Percentiles rank a stretch among this genome's conserved stretches.
Evolutionary conservation across 805 yeast genomes (phyloP).

Genomic region (Zygosaccharomyces siamensis): DNA sequence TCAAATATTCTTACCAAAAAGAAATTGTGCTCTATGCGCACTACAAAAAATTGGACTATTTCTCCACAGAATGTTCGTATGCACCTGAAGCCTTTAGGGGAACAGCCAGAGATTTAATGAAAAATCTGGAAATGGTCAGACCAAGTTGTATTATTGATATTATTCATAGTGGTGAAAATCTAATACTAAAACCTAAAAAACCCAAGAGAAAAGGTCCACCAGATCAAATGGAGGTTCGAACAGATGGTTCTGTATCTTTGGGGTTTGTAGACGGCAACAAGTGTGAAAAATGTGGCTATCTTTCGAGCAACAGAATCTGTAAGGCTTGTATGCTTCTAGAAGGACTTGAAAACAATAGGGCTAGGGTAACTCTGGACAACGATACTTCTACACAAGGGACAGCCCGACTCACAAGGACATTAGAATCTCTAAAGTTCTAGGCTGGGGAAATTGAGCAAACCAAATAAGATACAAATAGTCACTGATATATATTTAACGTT

Average conservation of each 20-base stretch:
- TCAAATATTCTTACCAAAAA: slow-evolving; percentile 93
- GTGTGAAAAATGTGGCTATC: slow-evolving; percentile 87
- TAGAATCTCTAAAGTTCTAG: slow-evolving; percentile 62
- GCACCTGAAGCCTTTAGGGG: slow-evolving; percentile 99
- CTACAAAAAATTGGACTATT: slow-evolving; percentile 89
- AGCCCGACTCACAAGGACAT: slow-evolving; percentile 53
- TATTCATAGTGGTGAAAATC: slow-evolving; percentile 87
- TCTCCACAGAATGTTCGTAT: slow-evolving; percentile 95
- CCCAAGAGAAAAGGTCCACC: slow-evolving; percentile 35
- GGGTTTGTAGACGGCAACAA: slow-evolving; percentile 58
- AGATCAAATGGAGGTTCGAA: slow-evolving; percentile 46
- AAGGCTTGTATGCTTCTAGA: slow-evolving; percentile 88
- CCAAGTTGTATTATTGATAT: slow-evolving; percentile 94
- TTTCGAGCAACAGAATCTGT: slow-evolving; percentile 82
- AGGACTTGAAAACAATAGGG: slow-evolving; percentile 73
- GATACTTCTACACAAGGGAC: slow-evolving; percentile 55
- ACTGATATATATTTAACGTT: background rate
- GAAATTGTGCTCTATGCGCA: slow-evolving; percentile 97
- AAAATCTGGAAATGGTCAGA: slow-evolving; percentile 81
- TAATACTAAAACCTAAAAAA: slow-evolving; percentile 58
- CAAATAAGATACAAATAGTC: background rate
- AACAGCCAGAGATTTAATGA: slow-evolving; percentile 88
- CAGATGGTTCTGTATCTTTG: slow-evolving; percentile 60
- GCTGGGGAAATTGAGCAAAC: background rate
- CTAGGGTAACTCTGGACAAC: slow-evolving; percentile 51